Evolutionary conservation across 2,329 filamentous ascomycete genomes (phyloP).

Genomic region (Penicillium sp.): DNA sequence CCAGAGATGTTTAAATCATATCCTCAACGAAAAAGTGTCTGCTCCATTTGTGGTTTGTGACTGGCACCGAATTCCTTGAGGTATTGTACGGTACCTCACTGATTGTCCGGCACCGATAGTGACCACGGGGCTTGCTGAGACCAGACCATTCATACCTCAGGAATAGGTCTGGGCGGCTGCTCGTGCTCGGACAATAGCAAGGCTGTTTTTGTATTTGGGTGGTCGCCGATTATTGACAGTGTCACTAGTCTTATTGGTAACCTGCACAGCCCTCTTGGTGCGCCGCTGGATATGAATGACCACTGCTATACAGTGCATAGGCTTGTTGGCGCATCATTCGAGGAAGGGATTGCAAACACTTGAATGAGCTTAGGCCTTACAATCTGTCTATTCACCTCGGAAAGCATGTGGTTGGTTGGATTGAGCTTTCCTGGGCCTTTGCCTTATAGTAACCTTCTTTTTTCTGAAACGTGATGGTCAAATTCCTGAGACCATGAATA

Average conservation of each 20-base stretch:
- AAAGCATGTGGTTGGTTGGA: not conserved
- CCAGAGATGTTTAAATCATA: not conserved
- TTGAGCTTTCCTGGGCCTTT: not conserved
- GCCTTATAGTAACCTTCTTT: not conserved
- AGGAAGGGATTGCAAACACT: not conserved
- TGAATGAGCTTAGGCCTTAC: not conserved
- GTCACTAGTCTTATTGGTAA: constrained; percentile 16
- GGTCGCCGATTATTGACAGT: constrained; percentile 9
- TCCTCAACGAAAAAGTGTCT: not conserved
- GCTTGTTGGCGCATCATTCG: not conserved
- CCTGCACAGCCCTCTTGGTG: constrained; percentile 18
- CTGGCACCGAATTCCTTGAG: not conserved
- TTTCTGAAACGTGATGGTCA: not conserved
- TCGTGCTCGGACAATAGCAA: constrained; percentile 15
- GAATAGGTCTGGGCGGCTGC: not conserved
- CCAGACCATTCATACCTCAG: not conserved
- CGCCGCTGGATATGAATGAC: constrained; percentile 15
- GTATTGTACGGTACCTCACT: not conserved
- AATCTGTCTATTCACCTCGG: not conserved
- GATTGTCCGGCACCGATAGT: not conserved
- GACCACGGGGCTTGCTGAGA: not conserved
- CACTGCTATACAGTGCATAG: constrained; percentile 2
- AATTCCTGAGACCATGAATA: not conserved
- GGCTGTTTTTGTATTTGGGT: constrained; percentile 12
- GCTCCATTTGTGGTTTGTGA: not conserved